These are phyloP conservation scores for Aschersonia sp. DNA, from an alignment of 2,329 filamentous ascomycete species.

Conservation along the genomic window DNA sequence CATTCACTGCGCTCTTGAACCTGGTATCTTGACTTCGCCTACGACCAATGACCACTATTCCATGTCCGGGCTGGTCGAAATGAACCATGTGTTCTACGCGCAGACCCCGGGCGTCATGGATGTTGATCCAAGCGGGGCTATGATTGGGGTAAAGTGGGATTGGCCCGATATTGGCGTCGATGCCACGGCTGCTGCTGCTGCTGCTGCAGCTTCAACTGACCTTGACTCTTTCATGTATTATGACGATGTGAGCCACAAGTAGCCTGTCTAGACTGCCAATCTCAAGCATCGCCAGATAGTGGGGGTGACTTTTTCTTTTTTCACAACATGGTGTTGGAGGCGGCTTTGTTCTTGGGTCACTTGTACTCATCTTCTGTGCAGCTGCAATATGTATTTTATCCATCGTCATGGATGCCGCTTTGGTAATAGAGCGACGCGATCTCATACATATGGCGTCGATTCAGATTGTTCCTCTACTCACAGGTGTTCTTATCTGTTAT, in stretches of 20 bases:
- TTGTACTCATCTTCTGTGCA: no score
- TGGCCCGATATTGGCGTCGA: background rate
- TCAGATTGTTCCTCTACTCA: no score
- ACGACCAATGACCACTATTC: background rate
- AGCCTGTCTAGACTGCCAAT: background rate
- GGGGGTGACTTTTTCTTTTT: no score
- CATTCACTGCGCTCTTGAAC: background rate
- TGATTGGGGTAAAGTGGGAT: background rate
- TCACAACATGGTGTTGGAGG: no score
- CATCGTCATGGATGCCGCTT: no score
- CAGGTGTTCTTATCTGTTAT: no score
- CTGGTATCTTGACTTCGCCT: background rate
- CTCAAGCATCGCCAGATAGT: no score
- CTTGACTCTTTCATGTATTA: background rate
- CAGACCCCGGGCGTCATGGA: background rate
- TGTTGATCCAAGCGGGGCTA: background rate
- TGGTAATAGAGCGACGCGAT: no score
- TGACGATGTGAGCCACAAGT: background rate
- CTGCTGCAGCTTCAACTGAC: background rate
- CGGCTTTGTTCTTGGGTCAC: no score
- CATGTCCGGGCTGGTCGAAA: background rate
- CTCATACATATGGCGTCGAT: no score
- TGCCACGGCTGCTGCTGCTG: background rate
- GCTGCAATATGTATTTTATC: no score
- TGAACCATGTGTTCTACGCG: background rate